Percentiles rank a stretch among this genome's conserved stretches.
Evolutionary conservation across 768 basidiomycete genomes (phyloP).

Genomic region (Clitopilus passeckerianus): DNA sequence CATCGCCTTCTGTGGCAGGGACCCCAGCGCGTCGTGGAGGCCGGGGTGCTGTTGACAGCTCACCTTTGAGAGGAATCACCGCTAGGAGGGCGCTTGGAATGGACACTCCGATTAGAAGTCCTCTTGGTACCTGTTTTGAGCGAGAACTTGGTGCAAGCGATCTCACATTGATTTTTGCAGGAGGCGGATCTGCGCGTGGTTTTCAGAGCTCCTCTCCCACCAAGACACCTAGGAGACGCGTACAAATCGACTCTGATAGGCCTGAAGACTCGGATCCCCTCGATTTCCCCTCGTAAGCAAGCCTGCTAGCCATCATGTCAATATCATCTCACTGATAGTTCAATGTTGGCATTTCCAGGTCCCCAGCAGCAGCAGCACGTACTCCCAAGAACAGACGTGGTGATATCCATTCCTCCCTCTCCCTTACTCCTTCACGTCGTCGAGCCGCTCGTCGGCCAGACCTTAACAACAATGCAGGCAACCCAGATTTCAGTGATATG

Average conservation of each 20-base stretch:
- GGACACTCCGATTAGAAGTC: constrained; percentile 51
- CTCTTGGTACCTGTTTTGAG: constrained; percentile 33
- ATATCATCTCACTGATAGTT: background rate
- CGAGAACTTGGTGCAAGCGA: constrained; percentile 1
- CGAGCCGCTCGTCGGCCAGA: constrained; percentile 27
- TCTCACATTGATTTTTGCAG: constrained; percentile 16
- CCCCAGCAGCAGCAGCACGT: constrained; percentile 38
- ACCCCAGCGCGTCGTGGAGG: constrained; percentile 38
- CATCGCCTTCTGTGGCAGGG: constrained; percentile 47
- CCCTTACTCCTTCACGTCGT: constrained; percentile 45
- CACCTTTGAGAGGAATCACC: constrained; percentile 39
- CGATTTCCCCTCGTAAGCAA: constrained; percentile 62
- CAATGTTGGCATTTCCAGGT: constrained; percentile 27
- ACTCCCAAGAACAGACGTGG: constrained; percentile 78
- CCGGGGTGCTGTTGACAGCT: constrained; percentile 35
- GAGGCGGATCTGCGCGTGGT: constrained; percentile 57
- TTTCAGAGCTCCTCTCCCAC: constrained; percentile 62
- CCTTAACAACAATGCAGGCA: constrained; percentile 13
- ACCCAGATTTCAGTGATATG: constrained; percentile 35
- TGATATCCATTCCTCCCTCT: constrained; percentile 84
- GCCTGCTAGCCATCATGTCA: background rate
- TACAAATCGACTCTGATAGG: constrained; percentile 25
- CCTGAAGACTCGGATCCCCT: constrained; percentile 60
- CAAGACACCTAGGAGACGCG: constrained; percentile 39
- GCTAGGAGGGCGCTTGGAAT: constrained; percentile 52